Conservation (phyloP, 768 basidiomycete genomes). For the Tulasnella sp. region DNA sequence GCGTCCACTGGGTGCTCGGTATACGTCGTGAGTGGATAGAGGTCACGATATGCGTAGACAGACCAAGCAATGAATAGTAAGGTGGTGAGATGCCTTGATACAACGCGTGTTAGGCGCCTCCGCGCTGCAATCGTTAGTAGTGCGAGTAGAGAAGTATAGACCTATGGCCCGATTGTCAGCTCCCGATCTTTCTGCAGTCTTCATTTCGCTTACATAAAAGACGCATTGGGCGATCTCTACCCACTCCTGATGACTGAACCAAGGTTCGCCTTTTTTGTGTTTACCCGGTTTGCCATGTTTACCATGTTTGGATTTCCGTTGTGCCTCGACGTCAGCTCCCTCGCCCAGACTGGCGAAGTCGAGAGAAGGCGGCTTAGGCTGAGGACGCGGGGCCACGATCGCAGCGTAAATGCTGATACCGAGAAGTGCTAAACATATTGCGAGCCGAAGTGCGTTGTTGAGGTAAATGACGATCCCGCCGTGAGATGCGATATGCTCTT, state of each 20-base stretch:
- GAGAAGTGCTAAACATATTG: constrained; percentile 48
- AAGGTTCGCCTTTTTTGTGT: constrained; percentile 27
- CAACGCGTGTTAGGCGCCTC: constrained; percentile 41
- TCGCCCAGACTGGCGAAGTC: constrained; percentile 14
- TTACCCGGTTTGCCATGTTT: constrained; percentile 38
- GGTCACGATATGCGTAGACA: constrained; percentile 44
- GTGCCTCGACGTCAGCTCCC: constrained; percentile 27
- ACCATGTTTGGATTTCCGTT: constrained; percentile 31
- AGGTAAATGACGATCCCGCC: constrained; percentile 50
- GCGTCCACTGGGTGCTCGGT: constrained; percentile 49
- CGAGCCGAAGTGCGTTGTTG: constrained; percentile 48
- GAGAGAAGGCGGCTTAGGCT: constrained; percentile 1
- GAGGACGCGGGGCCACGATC: constrained; percentile 40
- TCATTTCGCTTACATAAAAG: constrained; percentile 39
- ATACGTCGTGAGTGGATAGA: constrained; percentile 59
- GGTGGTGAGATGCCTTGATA: constrained; percentile 48
- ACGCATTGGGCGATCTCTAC: constrained; percentile 38
- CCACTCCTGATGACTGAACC: constrained; percentile 37
- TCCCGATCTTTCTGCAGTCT: not conserved
- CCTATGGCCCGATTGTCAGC: constrained; percentile 35
- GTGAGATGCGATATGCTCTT: constrained; percentile 43
- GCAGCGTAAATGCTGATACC: constrained; percentile 49
- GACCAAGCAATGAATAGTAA: constrained; percentile 48
- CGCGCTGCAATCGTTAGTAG: constrained; percentile 44
- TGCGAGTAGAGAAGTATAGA: constrained; percentile 47